Conservation (phyloP, 305 asterid genomes). For the Fraxinus velutina region DNA sequence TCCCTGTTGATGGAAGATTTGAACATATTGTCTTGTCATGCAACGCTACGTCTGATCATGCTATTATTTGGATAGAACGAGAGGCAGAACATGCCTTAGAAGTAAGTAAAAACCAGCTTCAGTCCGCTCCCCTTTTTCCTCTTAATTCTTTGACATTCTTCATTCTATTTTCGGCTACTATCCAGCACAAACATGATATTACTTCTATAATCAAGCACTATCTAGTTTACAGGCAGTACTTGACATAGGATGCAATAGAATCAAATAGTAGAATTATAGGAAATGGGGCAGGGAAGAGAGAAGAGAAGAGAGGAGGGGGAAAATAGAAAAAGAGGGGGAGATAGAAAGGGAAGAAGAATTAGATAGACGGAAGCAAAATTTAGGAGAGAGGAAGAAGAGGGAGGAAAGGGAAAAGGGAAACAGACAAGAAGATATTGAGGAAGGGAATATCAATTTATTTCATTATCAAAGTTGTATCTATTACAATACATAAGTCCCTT, state of each 20-base stretch:
- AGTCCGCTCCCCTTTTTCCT: background rate
- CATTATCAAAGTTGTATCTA: background rate
- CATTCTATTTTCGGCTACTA: background rate
- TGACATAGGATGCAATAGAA: background rate
- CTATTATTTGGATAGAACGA: conserved; percentile 83
- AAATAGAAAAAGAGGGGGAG: background rate
- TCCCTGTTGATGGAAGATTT: conserved; percentile 93
- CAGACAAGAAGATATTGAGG: background rate
- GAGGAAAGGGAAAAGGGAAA: background rate
- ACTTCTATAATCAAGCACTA: background rate
- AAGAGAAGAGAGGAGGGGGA: background rate
- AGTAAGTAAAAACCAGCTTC: conserved; percentile 41
- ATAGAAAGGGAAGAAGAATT: background rate
- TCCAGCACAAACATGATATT: background rate
- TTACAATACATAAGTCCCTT: background rate
- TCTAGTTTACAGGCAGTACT: background rate
- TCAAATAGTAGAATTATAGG: background rate
- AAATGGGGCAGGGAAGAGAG: background rate
- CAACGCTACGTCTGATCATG: conserved; percentile 91
- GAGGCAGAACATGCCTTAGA: conserved; percentile 74
- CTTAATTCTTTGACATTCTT: background rate
- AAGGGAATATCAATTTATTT: background rate
- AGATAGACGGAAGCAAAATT: background rate
- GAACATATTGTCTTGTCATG: conserved; percentile 90
- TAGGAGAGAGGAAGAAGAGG: background rate